Conservation (phyloP, 192 early-diverging fungal genomes). For the Gaertneriomyces sp. region DNA sequence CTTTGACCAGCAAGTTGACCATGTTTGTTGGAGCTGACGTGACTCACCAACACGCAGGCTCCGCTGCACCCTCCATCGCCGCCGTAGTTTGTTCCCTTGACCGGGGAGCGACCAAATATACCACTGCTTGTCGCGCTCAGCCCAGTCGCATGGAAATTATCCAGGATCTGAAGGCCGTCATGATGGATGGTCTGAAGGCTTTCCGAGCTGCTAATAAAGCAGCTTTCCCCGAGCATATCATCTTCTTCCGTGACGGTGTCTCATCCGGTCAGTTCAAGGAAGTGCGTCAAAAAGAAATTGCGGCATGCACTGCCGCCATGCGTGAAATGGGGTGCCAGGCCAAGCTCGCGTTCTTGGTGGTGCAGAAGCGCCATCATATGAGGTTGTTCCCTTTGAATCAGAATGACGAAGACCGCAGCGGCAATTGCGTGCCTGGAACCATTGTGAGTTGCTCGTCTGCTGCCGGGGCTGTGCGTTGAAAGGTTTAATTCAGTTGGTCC, state of each 20-base stretch:
- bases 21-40: constrained; percentile 86
- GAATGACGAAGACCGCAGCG: constrained; percentile 61
- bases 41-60: constrained; percentile 75
- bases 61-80: constrained; percentile 42
- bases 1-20: constrained; percentile 45
- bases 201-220: constrained; percentile 41
- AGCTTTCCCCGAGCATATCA: constrained; percentile 40
- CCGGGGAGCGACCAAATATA: constrained; percentile 29
- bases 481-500: not conserved
- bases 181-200: constrained; percentile 29
- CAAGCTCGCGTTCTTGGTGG: constrained; percentile 47
- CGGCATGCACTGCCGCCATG: constrained; percentile 49
- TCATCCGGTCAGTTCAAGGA: constrained; percentile 51
- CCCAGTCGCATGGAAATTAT: constrained; percentile 46
- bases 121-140: constrained; percentile 41
- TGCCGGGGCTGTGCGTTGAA: too few species aligned
- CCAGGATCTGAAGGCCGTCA: constrained; percentile 36
- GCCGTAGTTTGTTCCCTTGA: constrained; percentile 49
- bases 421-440: constrained; percentile 82
- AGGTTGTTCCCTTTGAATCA: constrained; percentile 66
- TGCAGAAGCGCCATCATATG: constrained; percentile 58
- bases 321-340: constrained; percentile 5
- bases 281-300: constrained; percentile 43
- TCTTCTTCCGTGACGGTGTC: constrained; percentile 72
- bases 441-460: constrained; percentile 33